Percentiles rank a stretch among this genome's conserved stretches.
phyloP scores from a whole-genome alignment of 2,329 filamentous ascomycete species.

The Fusarium chaquense region DNA sequence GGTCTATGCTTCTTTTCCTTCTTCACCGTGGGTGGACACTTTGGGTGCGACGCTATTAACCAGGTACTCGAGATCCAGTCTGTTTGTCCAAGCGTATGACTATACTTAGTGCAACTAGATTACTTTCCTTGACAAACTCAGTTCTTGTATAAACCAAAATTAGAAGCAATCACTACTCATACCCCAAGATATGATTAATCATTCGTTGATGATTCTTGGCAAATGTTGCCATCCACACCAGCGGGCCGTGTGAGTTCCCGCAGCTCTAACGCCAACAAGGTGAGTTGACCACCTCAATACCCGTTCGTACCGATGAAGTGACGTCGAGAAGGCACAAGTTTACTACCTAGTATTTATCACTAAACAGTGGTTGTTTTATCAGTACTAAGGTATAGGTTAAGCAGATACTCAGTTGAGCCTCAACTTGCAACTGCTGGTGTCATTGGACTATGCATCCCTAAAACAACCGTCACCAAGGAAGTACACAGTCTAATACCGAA shows the following conservation, averaged over 20 bases:
- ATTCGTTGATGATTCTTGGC: conserved; percentile 3
- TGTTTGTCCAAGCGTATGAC: background rate
- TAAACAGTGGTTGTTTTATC: background rate
- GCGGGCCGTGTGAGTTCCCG: conserved; percentile 30
- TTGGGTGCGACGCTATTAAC: background rate
- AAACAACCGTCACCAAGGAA: conserved; percentile 19
- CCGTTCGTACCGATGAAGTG: conserved; percentile 4
- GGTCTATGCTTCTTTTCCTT: background rate
- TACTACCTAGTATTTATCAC: background rate
- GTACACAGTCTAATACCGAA: background rate
- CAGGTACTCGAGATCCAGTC: background rate
- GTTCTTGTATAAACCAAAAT: background rate
- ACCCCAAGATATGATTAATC: background rate
- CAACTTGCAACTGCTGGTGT: background rate
- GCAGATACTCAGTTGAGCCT: background rate
- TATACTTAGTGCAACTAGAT: background rate
- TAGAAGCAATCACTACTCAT: background rate
- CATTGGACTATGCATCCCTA: conserved; percentile 8
- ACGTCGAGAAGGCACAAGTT: conserved; percentile 10
- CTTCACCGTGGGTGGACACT: background rate
- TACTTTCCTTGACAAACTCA: background rate
- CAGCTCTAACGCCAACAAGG: conserved; percentile 23
- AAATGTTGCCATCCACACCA: conserved; percentile 27
- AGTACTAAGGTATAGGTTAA: conserved; percentile 13
- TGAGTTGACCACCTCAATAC: background rate